Percentiles rank a stretch among this genome's conserved stretches.
phyloP scores from a whole-genome alignment of 2,329 filamentous ascomycete genomes.

The Clonostachys solani region DNA sequence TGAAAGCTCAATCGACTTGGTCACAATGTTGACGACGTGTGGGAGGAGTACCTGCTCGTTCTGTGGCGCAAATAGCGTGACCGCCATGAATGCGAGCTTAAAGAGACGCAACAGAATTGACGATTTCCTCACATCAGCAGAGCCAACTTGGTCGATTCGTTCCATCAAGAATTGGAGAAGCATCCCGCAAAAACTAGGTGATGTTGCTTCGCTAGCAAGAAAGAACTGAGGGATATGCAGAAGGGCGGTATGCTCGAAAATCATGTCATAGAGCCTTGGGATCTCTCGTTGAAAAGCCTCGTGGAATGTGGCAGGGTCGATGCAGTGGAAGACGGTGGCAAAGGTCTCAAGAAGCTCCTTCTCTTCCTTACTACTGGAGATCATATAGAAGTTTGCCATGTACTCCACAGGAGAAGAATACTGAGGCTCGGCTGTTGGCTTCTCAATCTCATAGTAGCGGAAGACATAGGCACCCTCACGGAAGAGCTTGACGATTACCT shows the following conservation, averaged over 20 bases:
- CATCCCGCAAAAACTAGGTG: constrained; percentile 97
- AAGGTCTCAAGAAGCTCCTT: constrained; percentile 97
- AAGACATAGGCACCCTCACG: constrained; percentile 95
- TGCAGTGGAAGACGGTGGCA: constrained; percentile 96
- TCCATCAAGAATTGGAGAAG: constrained; percentile 96
- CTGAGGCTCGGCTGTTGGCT: constrained; percentile 65
- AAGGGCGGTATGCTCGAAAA: constrained; percentile 91
- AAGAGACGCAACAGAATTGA: constrained; percentile 91
- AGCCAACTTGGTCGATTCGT: constrained; percentile 90
- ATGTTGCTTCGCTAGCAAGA: constrained; percentile 96
- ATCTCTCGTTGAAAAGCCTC: constrained; percentile 99
- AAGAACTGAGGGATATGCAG: constrained; percentile 97
- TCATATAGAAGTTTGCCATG: constrained; percentile 92
- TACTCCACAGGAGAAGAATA: constrained; percentile 84
- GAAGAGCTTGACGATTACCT: constrained; percentile 95
- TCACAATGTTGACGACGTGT: constrained; percentile 95
- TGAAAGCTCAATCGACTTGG: constrained; percentile 92
- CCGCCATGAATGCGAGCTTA: constrained; percentile 98
- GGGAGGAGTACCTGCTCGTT: constrained; percentile 95
- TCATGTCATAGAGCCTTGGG: constrained; percentile 93
- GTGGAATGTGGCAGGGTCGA: constrained; percentile 96
- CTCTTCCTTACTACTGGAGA: constrained; percentile 90
- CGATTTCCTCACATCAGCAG: constrained; percentile 85
- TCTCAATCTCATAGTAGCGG: constrained; percentile 91
- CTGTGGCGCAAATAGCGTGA: constrained; percentile 88